phyloP scores from a whole-genome alignment of 2,329 filamentous ascomycete species.

The Aureobasidium sp. region DNA sequence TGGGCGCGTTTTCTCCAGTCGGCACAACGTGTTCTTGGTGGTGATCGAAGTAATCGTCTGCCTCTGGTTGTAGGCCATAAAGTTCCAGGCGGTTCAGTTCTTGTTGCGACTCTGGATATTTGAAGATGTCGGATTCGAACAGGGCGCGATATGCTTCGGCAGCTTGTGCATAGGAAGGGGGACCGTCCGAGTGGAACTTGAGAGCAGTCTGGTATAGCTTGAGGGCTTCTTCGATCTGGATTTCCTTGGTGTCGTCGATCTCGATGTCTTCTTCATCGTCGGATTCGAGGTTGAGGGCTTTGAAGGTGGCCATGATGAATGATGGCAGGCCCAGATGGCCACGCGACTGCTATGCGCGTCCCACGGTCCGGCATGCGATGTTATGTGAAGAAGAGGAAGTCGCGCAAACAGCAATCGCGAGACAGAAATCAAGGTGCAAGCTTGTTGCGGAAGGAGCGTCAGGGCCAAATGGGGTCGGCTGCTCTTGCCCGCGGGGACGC shows the following conservation, averaged over 20 bases:
- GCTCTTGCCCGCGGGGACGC: neutral
- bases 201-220: conserved; percentile 90
- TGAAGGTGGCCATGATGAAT: conserved; percentile 55
- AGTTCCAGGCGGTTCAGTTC: conserved; percentile 69
- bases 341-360: neutral
- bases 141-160: conserved; percentile 74
- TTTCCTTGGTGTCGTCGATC: conserved; percentile 88
- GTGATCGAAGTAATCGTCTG: conserved; percentile 28
- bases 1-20: conserved; percentile 61
- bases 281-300: conserved; percentile 87
- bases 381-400: neutral
- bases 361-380: neutral
- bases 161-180: conserved; percentile 67
- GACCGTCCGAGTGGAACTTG: conserved; percentile 84
- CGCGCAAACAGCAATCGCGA: neutral
- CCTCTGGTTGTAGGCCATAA: conserved; percentile 38
- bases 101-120: conserved; percentile 77
- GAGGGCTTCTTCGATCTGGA: conserved; percentile 93
- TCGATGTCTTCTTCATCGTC: conserved; percentile 88
- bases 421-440: neutral
- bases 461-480: neutral
- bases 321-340: conserved; percentile 6
- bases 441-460: conserved; percentile 4
- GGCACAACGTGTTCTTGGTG: conserved; percentile 28
- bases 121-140: conserved; percentile 90